Evolutionary conservation across 352 stramenopile species (phyloP).

Genomic region (Phytopythium aichiense): DNA sequence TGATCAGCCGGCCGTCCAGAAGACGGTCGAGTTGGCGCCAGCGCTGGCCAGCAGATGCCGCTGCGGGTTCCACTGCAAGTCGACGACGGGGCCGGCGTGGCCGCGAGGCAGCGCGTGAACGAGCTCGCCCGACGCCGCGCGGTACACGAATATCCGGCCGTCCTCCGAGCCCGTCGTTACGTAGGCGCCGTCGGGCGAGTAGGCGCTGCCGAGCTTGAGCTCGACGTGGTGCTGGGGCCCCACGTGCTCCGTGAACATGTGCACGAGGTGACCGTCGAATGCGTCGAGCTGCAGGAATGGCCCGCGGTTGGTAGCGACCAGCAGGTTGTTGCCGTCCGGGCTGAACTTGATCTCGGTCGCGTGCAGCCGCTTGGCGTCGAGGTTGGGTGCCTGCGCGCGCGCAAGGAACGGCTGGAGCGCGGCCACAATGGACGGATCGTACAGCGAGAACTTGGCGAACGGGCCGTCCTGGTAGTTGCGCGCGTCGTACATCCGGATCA

Average conservation of each 20-base stretch:
- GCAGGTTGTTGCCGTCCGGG: constrained; percentile 78
- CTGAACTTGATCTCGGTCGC: constrained; percentile 82
- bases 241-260: constrained; percentile 62
- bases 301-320: constrained; percentile 77
- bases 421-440: constrained; percentile 62
- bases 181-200: constrained; percentile 75
- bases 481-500: constrained; percentile 88
- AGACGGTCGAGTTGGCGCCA: constrained; percentile 67
- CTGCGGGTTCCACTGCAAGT: constrained; percentile 83
- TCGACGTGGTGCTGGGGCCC: constrained; percentile 23
- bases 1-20: constrained; percentile 49
- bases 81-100: constrained; percentile 58
- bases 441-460: constrained; percentile 86
- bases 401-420: constrained; percentile 64
- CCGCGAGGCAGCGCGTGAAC: constrained; percentile 50
- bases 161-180: constrained; percentile 70
- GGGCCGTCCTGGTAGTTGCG: constrained; percentile 85
- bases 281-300: constrained; percentile 82
- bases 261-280: constrained; percentile 77
- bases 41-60: constrained; percentile 73
- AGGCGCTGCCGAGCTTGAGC: constrained; percentile 54
- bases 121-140: constrained; percentile 46
- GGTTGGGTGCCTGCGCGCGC: constrained; percentile 37
- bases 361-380: constrained; percentile 62
- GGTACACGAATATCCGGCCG: constrained; percentile 72